Evolutionary conservation across 176 grass and related monocot species (phyloP).

Genomic region (Triticum monococcum): DNA sequence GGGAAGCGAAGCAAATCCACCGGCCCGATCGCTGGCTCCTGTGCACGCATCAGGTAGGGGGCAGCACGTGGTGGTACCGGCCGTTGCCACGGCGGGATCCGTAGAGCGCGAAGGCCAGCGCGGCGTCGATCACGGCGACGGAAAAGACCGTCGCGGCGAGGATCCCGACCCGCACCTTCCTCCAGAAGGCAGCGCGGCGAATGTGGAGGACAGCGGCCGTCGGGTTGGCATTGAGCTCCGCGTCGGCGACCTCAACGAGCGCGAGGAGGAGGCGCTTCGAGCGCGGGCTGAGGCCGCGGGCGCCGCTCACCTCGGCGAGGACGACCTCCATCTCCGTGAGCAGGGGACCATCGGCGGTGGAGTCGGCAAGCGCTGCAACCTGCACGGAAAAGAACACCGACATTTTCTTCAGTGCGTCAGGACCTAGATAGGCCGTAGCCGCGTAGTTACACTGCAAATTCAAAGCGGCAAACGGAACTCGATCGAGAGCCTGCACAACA

Average conservation of each 20-base stretch:
- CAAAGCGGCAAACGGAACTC: background rate
- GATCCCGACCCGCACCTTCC: background rate
- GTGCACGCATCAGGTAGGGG: background rate
- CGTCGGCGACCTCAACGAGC: background rate
- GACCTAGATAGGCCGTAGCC: background rate
- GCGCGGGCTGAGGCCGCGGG: background rate
- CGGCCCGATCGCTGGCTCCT: background rate
- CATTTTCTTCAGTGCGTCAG: background rate
- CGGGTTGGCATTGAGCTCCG: background rate
- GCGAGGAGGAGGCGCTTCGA: background rate
- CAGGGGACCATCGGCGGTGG: background rate
- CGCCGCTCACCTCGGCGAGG: background rate
- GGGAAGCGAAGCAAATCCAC: background rate
- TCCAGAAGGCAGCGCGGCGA: background rate
- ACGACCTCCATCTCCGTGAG: background rate
- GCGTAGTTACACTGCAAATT: background rate
- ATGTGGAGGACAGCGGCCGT: background rate
- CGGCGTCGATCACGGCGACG: background rate
- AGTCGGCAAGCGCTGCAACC: background rate
- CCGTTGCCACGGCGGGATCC: background rate
- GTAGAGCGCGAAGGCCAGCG: background rate
- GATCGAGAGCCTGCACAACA: background rate
- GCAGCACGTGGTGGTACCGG: background rate
- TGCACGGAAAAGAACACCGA: background rate
- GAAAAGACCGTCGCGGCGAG: background rate